Base-by-base conservation (phyloP, 305 asterid species). In the Striga hermonthica region DNA sequence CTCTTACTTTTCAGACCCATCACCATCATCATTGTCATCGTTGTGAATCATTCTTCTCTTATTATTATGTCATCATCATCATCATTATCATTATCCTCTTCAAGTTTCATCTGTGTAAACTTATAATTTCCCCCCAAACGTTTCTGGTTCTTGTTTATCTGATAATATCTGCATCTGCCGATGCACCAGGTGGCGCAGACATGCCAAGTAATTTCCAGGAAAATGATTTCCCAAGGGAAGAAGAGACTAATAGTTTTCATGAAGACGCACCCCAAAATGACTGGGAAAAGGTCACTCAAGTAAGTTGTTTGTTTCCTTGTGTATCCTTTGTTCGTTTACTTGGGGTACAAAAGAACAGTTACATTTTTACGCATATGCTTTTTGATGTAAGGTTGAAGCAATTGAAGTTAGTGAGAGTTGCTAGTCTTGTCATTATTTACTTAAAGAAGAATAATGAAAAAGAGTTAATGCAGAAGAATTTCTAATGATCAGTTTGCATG, bases 251-350 rank as follows among this genome's bases (percentile, higher is more conserved):
- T 68, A 70, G 44, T 64, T 69, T 73, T 60, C 77, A 64, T 47
- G 91, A 89, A 71, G 81, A 72, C 70, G 80, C 80, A 79, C 80
- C 80, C 62, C 72, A 81, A 67, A 84, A 67, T 57, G 45, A 74
- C 48, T 79, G 79, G 78, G 82, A 80, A 50, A 70, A 60, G 11
- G 79, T 73, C 75, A 72, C 65, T 60, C 74, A 79, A 64, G 97
- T 91, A 69, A 85, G 94, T 71, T 65, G 34, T 53, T 52, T 67
- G 37, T 67, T 44, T 71, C 54, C 50, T 66, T 45, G 48, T 12
- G 55, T 49, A 59, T 70, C 36, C 34, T 73, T 71, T 57, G 3
- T 28, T 60, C 43, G 54, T 48, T 11, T 48, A 11, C 55, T 54
- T 59, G n/a, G n/a, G 39, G 50, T 31, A 2, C 31, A 22, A 22